phyloP scores from a whole-genome alignment of 164 flowering plant genomes.

The Platanus orientalis region DNA sequence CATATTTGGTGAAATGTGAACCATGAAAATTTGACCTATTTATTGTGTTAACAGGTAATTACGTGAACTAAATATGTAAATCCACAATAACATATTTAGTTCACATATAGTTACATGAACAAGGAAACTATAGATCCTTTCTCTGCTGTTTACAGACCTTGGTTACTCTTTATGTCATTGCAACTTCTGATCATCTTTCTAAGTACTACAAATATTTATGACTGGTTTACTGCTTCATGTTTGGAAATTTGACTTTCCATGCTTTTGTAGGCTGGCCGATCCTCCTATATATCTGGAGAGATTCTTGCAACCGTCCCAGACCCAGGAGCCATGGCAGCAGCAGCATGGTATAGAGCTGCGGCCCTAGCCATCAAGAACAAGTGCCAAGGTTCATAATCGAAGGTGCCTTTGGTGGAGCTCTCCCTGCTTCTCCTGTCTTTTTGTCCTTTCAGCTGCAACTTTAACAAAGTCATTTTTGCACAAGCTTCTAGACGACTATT shows the following conservation, averaged over 20 bases:
- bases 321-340: slow-evolving; percentile 99
- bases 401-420: neutral
- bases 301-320: slow-evolving; percentile 77
- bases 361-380: slow-evolving; percentile 66
- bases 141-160: too few relatives aligned
- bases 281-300: slow-evolving; percentile 67
- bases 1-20: too few relatives aligned
- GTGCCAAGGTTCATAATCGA: slow-evolving; percentile 19
- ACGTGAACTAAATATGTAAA: too few relatives aligned
- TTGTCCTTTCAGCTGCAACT: slow-evolving; percentile 7
- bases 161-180: too few relatives aligned
- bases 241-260: neutral
- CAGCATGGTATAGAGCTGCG: slow-evolving; percentile 90
- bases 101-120: too few relatives aligned
- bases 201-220: too few relatives aligned
- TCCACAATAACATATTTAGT: too few relatives aligned
- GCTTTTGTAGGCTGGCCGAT: slow-evolving; percentile 78
- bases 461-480: slow-evolving; percentile 15
- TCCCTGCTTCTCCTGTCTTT: slow-evolving; percentile 3
- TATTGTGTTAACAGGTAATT: too few relatives aligned
- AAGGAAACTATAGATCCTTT: too few relatives aligned
- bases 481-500: slow-evolving; percentile 5
- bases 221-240: too few relatives aligned
- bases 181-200: too few relatives aligned
- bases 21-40: too few relatives aligned